Conservation (phyloP, 257 asterid genomes). For the Thymus mandschuricus region DNA sequence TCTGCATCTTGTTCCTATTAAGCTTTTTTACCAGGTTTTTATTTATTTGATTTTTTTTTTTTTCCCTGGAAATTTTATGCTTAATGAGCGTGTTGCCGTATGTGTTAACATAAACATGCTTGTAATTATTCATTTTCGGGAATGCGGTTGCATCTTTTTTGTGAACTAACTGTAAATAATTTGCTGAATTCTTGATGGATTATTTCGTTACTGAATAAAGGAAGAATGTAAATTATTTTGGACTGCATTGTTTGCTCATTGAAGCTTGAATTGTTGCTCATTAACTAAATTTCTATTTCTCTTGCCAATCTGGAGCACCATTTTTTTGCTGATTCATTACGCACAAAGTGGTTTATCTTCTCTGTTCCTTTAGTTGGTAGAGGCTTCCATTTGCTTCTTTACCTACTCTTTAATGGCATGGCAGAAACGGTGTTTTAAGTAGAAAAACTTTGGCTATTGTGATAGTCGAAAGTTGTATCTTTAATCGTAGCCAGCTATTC, state of each 20-base stretch:
- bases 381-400: not conserved
- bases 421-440: not conserved
- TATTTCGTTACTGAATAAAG: not conserved
- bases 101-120: not conserved
- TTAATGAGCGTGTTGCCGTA: not conserved
- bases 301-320: not conserved
- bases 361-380: not conserved
- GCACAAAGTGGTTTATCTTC: too few relatives aligned
- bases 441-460: not conserved
- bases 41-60: too few relatives aligned
- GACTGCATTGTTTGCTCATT: not conserved
- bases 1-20: not conserved
- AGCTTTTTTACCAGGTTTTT: not conserved
- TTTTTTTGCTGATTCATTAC: not conserved
- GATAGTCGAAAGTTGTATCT: not conserved
- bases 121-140: not conserved
- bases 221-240: not conserved
- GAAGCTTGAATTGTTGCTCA: slow-evolving; percentile 2
- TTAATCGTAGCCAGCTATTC: too few relatives aligned
- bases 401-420: not conserved
- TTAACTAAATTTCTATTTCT: not conserved
- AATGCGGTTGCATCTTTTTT: not conserved
- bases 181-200: not conserved
- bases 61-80: not conserved
- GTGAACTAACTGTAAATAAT: too few relatives aligned